Evolutionary conservation across 108 stramenopile species (phyloP), one percentile per base, ranked within the genome.

Genomic region (Ochromonas danica): DNA sequence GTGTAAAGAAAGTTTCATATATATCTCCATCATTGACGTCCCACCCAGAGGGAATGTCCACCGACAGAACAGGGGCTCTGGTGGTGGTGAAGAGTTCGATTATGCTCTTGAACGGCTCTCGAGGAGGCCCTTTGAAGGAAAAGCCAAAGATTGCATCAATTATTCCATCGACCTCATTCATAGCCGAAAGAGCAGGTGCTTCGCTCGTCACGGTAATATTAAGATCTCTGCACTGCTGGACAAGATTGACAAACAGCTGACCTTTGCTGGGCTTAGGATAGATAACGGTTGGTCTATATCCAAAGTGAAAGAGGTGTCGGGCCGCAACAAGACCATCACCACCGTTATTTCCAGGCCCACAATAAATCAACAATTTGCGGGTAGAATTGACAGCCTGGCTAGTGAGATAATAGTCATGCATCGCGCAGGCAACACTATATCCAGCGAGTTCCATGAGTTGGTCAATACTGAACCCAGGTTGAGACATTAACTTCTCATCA

Each of bases 381-480:
- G 74, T 91, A 82, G 39, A 17, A 10, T 10, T 10, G 22, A 17
- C 22, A 22, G 51, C 10, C 51, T 57, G 10, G 10, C 17, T 17
- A 57, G 10, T 17, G 10, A 57, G 51, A n/a, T n/a, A n/a, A 10
- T 17, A 17, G 22, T 57, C 51, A 57, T 57, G 51, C 22, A 95
- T 89, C 25, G 94, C 94, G 75, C 92, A 91, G 0, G 98, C 96
- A 25, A 96, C 95, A 30, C 93, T 77, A 17, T 97, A 80, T 1
- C 98, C 98, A 0, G 98, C 98, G 42, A 99, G 87, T 89, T 99
- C 98, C 98, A 99, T 99, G n/a, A 99, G 90, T 85, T 97, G 96
- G 71, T 97, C 95, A 43, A 99, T 78, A 0, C 89, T 86, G 82
- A 95, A 99, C 0, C 96, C 96, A 2, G 95, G 95, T 1, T 86